These are phyloP conservation scores for Rutidosis leptorrhynchoides DNA, from an alignment of 129 eudicot species.

Conservation along the genomic window DNA sequence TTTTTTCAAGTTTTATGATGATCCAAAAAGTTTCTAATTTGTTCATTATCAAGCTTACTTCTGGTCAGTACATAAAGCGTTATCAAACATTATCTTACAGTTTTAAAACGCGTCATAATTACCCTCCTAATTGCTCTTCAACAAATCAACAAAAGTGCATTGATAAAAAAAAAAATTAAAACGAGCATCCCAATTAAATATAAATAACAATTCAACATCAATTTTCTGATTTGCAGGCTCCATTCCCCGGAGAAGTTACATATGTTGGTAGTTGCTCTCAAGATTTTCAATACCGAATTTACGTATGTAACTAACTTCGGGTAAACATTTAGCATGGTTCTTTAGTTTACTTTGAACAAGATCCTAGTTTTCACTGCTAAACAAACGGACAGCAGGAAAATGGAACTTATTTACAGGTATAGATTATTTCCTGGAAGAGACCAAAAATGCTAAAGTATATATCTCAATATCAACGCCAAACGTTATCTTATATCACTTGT, in stretches of 20 bases:
- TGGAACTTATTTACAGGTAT: neutral
- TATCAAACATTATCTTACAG: neutral
- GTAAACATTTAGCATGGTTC: neutral
- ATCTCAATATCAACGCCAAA: neutral
- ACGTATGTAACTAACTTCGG: constrained; percentile 3
- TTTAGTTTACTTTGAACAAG: neutral
- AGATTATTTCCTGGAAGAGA: neutral
- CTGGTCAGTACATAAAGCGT: neutral
- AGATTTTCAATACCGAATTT: neutral
- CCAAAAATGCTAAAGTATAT: neutral
- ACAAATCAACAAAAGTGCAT: neutral
- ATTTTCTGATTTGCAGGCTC: neutral
- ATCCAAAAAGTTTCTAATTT: neutral
- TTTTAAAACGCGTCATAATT: constrained; percentile 1
- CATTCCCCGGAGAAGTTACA: neutral
- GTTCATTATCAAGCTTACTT: constrained; percentile 11
- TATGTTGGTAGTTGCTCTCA: neutral
- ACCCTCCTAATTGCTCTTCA: neutral
- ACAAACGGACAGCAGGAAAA: constrained; percentile 3
- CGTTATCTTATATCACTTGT: neutral
- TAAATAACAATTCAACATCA: neutral
- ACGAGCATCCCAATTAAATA: neutral
- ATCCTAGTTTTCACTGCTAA: neutral
- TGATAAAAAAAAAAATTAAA: neutral
- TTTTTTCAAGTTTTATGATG: neutral